Evolutionary conservation across 2,329 filamentous ascomycete species (phyloP).

Genomic region (Cladophialophora bantiana): DNA sequence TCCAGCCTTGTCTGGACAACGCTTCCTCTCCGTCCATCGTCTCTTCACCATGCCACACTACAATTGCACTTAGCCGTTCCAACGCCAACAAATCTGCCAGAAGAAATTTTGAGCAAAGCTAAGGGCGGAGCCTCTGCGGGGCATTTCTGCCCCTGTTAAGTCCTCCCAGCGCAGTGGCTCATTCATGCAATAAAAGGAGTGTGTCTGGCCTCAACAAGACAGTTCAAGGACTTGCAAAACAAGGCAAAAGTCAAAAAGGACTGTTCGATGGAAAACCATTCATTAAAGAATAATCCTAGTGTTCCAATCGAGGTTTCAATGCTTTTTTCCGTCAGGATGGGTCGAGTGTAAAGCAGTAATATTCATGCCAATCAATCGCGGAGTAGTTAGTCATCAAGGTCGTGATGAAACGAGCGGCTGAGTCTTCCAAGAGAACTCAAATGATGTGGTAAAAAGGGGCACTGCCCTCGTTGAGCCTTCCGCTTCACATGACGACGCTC

Average conservation of each 20-base stretch:
- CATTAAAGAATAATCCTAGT: slow-evolving; percentile 24
- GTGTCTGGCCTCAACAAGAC: neutral
- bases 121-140: neutral
- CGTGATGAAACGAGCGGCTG: slow-evolving; percentile 39
- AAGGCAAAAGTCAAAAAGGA: slow-evolving; percentile 10
- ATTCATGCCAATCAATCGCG: slow-evolving; percentile 35
- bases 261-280: slow-evolving; percentile 22
- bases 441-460: slow-evolving; percentile 26
- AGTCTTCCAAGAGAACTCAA: slow-evolving; percentile 39
- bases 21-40: neutral
- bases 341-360: slow-evolving; percentile 17
- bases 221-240: neutral
- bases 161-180: neutral
- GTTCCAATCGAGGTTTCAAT: slow-evolving; percentile 18
- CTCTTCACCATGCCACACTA: neutral
- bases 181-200: neutral
- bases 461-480: slow-evolving; percentile 26
- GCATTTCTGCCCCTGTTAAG: neutral
- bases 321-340: slow-evolving; percentile 23
- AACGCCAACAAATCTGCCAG: neutral
- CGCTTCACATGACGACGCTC: slow-evolving; percentile 53
- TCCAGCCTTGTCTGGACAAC: no score
- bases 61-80: neutral
- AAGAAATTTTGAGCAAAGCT: neutral
- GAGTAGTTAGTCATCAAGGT: slow-evolving; percentile 33